Evolutionary conservation across 768 basidiomycete species (phyloP), one percentile per base, ranked within the genome.

Genomic region (Wakefieldia striispora): DNA sequence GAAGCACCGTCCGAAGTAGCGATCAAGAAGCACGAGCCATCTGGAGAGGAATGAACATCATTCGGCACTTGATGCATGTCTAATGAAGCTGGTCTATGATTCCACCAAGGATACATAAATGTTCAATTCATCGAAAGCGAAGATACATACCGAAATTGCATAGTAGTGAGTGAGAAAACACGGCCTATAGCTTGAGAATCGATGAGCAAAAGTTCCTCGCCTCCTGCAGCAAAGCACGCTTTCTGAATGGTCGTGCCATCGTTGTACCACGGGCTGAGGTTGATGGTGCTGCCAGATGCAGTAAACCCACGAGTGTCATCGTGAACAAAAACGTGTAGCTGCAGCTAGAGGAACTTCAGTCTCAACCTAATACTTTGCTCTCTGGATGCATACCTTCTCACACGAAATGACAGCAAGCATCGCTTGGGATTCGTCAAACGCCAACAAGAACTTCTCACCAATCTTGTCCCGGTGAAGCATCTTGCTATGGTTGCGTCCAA

Each of bases 121-220:
- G 24, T 44, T 6, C 4, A 6, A 34, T 23, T 17, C 3, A 19
- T 1, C 3, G 2, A 27, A 27, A 27, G 27, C 27, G 10, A 8
- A 21, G 19, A 9, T 16, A 54, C 70, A 35, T 31, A 83, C 81
- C 82, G 65, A 42, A 81, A 82, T 52, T 80, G 76, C 57, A 78
- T 72, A 1, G 79, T 77, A 3, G 76, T 65, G 20, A 81, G 62
- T 2, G 82, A 83, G 48, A 75, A 82, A 20, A 83, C 71, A 3
- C 81, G 67, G 1, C 71, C 78, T 34, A 71, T 65, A 2, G 64
- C 66, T n/a, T 51, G 55, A 3, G 70, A 69, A 47, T 83, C 82
- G 11, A 82, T 60, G 0, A 83, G 61, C 0, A 80, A 56, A 19
- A 83, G 49, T 38, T 84, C 83, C 48, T 83, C 83, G 27, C 60